Conservation (phyloP, 2,329 filamentous ascomycete species). For the Tolypocladium album region DNA sequence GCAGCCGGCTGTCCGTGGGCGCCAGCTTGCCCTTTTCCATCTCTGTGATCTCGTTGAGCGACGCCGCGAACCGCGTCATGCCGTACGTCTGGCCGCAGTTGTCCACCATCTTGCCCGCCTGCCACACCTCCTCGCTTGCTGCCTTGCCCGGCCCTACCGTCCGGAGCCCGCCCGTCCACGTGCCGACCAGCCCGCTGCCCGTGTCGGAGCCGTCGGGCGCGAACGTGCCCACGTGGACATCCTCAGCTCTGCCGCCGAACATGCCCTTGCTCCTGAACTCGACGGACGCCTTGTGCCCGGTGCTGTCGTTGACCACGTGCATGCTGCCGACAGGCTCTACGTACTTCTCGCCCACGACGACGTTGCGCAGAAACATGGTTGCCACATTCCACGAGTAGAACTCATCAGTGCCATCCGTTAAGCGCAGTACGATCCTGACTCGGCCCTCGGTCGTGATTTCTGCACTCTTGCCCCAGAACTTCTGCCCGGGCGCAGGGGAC, state of each 20-base stretch:
- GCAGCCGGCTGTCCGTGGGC: constrained; percentile 69
- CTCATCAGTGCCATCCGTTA: constrained; percentile 60
- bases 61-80: constrained; percentile 74
- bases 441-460: constrained; percentile 91
- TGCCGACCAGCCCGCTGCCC: constrained; percentile 62
- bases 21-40: constrained; percentile 68
- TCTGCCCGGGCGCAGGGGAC: constrained; percentile 79
- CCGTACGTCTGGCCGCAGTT: constrained; percentile 76
- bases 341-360: constrained; percentile 97
- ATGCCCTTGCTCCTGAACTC: constrained; percentile 94
- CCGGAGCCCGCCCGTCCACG: constrained; percentile 70
- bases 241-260: constrained; percentile 91
- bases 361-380: constrained; percentile 86
- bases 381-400: constrained; percentile 81
- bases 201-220: constrained; percentile 55
- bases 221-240: constrained; percentile 68
- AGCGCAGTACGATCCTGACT: constrained; percentile 61
- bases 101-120: constrained; percentile 64
- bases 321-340: constrained; percentile 89
- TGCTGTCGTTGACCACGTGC: constrained; percentile 74
- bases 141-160: constrained; percentile 52
- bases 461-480: constrained; percentile 97
- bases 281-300: constrained; percentile 70
- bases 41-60: constrained; percentile 76
- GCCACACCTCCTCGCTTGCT: constrained; percentile 65